Evolutionary conservation across 176 grass and related monocot species (phyloP).

Genomic region (Oryza meridionalis): DNA sequence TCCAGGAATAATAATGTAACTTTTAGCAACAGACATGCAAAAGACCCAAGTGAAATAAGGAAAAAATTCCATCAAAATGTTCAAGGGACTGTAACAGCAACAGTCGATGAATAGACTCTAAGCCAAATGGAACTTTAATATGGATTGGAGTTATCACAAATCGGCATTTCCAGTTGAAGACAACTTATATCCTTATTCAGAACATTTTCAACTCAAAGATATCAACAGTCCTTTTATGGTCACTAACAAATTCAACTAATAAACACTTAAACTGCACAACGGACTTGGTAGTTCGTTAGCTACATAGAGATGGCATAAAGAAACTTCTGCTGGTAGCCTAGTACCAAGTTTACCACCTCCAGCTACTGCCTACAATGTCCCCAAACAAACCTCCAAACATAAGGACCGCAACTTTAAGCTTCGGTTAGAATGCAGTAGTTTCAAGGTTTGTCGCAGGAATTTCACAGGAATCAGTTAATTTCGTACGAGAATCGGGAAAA

Average conservation of each 20-base stretch:
- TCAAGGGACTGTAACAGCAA: neutral
- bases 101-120: neutral
- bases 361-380: neutral
- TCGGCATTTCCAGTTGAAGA: neutral
- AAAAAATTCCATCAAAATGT: neutral
- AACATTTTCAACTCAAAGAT: neutral
- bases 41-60: neutral
- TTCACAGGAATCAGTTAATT: neutral
- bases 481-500: neutral
- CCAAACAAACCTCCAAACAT: conserved; percentile 24
- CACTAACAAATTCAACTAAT: neutral
- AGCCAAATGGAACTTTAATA: neutral
- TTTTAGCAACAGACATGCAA: neutral
- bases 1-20: neutral
- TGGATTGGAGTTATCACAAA: neutral
- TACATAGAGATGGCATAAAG: neutral
- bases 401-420: neutral
- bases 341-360: neutral
- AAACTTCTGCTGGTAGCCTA: neutral
- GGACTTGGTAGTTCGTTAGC: neutral
- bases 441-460: neutral
- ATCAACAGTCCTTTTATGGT: neutral
- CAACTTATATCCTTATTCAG: neutral
- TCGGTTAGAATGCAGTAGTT: neutral
- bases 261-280: neutral